Evolutionary conservation across 495 filamentous ascomycete species (phyloP), one percentile per base, ranked within the genome.

Genomic region (Collariella sp.): DNA sequence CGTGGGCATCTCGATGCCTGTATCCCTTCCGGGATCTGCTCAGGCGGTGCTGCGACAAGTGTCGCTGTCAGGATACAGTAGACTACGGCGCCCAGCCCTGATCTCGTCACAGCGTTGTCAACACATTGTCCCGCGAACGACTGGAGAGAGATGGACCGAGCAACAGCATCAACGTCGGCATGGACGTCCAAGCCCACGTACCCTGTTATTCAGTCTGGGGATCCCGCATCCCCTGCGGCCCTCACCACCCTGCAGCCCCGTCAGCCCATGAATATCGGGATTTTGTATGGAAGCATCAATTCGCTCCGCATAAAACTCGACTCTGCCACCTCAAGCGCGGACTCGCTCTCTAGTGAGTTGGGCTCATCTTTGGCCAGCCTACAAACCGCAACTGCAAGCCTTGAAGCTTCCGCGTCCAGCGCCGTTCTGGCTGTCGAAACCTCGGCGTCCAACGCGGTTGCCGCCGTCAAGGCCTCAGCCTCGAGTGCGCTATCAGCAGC

Each of bases 261-360:
- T 9, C 33, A 36, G n/a, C n/a, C 35, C 9, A 35, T 31, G 22
- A 42, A 46, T 2, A 1, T 15, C 3, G 42, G 23, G 0, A 41
- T 53, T 34, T 23, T 53, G 13, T 23, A 55, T 4, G 48, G 26
- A 23, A 57, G 49, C 5, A 58, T 58, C 40, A 52, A 39, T n/a
- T 59, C 57, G 15, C 52, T 64, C 33, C 59, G 54, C 48, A 48
- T 42, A 29, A 57, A 54, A 15, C 54, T 67, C 3, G 40, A 54
- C 15, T 56, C 56, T 15, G 54, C 51, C 0, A 51, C 10, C 7
- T 39, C 56, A 24, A 49, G 46, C 2, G 53, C 54, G 0, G 5
- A 43, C 1, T 56, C 47, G 19, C 34, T 62, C 16, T 60, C 59
- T 1, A 43, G 35, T 33, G 45, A 57, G 16, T 15, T 66, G 15